These are phyloP conservation scores for Alnus rubra DNA, from an alignment of 306 rosid species.

Conservation along the genomic window DNA sequence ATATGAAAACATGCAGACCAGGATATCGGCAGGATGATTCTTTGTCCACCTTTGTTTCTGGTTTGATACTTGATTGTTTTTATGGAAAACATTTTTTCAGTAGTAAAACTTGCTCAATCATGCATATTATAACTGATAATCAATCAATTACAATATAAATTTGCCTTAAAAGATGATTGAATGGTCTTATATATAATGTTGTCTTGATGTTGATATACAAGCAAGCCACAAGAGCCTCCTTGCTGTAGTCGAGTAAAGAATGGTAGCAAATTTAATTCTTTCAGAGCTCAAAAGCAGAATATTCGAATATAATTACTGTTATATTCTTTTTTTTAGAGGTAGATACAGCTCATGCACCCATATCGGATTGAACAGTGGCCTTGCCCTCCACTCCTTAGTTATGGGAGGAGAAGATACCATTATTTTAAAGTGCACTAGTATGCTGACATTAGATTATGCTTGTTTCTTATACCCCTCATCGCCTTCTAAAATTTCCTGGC, in stretches of 20 bases:
- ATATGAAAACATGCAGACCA: background rate
- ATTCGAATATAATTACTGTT: background rate
- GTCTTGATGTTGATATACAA: background rate
- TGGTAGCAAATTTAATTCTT: background rate
- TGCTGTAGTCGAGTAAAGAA: background rate
- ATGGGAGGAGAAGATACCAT: background rate
- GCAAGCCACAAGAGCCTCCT: slow-evolving; percentile 1
- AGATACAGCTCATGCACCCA: background rate
- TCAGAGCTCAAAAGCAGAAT: background rate
- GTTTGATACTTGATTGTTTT: background rate
- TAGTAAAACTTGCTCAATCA: background rate
- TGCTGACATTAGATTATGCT: too few relatives aligned
- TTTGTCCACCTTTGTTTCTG: background rate
- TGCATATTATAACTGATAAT: background rate
- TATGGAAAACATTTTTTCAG: background rate
- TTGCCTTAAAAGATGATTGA: background rate
- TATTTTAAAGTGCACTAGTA: background rate
- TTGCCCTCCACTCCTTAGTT: background rate
- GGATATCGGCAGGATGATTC: background rate
- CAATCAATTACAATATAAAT: background rate
- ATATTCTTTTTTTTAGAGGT: background rate
- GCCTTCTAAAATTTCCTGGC: too few relatives aligned
- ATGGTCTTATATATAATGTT: background rate
- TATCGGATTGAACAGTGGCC: background rate
- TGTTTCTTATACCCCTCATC: too few relatives aligned